Percentiles rank a stretch among this genome's conserved stretches.
These are phyloP conservation scores for Trichocladium uniseriatum DNA, from an alignment of 495 filamentous ascomycete species.

Conservation along the genomic window DNA sequence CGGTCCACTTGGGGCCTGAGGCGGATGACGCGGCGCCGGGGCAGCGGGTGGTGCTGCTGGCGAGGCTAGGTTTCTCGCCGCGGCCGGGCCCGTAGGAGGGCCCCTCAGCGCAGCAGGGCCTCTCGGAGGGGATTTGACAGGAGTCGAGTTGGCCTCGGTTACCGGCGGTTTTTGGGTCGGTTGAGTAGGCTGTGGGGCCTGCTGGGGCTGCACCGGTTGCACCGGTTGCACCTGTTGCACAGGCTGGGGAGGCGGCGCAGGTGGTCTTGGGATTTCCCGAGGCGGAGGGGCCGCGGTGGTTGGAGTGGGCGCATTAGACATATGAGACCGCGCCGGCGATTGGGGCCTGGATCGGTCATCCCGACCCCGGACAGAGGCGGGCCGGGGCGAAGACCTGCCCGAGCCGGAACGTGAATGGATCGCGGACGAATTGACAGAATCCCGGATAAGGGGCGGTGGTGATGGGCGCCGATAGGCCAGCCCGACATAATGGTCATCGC, in stretches of 20 bases:
- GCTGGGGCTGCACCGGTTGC: background rate
- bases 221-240: background rate
- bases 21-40: constrained; percentile 24
- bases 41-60: constrained; percentile 25
- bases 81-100: constrained; percentile 38
- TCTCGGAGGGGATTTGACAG: constrained; percentile 34
- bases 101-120: constrained; percentile 40
- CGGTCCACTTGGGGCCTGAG: constrained; percentile 21
- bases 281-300: constrained; percentile 18
- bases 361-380: constrained; percentile 27
- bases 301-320: constrained; percentile 16
- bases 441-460: constrained; percentile 32
- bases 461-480: constrained; percentile 31
- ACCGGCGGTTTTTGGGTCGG: constrained; percentile 8
- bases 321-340: constrained; percentile 27
- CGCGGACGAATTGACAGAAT: constrained; percentile 34
- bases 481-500: constrained; percentile 34
- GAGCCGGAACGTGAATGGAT: constrained; percentile 37
- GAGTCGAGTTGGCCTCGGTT: constrained; percentile 19
- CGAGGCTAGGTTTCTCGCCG: constrained; percentile 29
- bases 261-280: constrained; percentile 23
- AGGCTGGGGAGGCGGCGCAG: constrained; percentile 14
- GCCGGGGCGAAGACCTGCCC: constrained; percentile 36
- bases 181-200: background rate
- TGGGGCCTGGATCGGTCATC: constrained; percentile 35